Evolutionary conservation across 1,284 basidiomycete genomes (phyloP).

Genomic region (Cryptococcus hybrid): DNA sequence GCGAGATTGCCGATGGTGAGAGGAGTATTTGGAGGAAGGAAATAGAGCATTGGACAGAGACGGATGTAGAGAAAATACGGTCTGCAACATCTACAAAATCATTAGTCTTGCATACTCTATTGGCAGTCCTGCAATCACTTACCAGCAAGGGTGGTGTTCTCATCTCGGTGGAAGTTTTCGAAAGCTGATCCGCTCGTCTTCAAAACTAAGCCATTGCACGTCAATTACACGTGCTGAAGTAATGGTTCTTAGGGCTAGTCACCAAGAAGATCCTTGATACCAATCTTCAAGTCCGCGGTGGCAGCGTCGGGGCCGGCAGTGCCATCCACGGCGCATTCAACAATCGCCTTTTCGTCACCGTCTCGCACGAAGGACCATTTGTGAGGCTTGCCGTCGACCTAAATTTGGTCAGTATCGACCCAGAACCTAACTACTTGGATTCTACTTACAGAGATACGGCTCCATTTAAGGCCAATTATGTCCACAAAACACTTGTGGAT

Average conservation of each 20-base stretch:
- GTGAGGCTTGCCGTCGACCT: conserved; percentile 58
- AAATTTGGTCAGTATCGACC: not conserved
- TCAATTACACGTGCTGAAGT: not conserved
- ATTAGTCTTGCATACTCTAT: not conserved
- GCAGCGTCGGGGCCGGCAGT: conserved; percentile 56
- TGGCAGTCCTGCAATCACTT: conserved; percentile 7
- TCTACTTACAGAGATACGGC: conserved; percentile 63
- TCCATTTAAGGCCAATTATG: conserved; percentile 81
- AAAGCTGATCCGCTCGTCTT: conserved; percentile 89
- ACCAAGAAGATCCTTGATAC: conserved; percentile 77
- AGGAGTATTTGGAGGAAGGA: conserved; percentile 52
- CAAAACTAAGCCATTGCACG: conserved; percentile 59
- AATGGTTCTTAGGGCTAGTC: conserved; percentile 24
- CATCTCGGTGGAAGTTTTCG: conserved; percentile 76
- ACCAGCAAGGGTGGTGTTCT: conserved; percentile 77
- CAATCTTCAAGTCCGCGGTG: conserved; percentile 63
- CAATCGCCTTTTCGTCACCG: conserved; percentile 81
- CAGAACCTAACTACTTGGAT: not conserved
- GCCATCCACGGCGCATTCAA: conserved; percentile 68
- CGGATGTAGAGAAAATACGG: conserved; percentile 81
- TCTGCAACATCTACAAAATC: conserved; percentile 62
- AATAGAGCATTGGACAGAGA: conserved; percentile 71
- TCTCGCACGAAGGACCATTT: conserved; percentile 82
- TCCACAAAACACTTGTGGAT: conserved; percentile 71
- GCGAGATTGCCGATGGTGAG: conserved; percentile 54